These are phyloP conservation scores for Saxophila tyrrhenica DNA, from an alignment of 495 filamentous ascomycete genomes.

Conservation along the genomic window DNA sequence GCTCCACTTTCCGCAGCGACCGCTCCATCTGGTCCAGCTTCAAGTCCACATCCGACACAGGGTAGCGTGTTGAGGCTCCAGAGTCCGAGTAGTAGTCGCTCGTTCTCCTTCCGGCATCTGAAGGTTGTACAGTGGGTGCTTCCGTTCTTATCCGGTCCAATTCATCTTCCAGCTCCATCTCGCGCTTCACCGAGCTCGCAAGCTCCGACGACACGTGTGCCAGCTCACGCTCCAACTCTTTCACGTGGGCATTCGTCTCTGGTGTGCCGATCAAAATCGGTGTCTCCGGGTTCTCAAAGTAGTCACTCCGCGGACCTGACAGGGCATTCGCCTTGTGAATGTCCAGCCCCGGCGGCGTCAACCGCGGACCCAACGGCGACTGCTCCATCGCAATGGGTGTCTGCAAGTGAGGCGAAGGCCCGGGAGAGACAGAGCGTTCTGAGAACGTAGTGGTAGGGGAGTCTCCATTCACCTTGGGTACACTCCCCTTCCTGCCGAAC, in stretches of 20 bases:
- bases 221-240: conserved; percentile 87
- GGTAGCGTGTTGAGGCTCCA: conserved; percentile 70
- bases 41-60: conserved; percentile 47
- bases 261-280: conserved; percentile 32
- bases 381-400: conserved; percentile 12
- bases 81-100: conserved; percentile 98
- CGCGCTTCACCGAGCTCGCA: conserved; percentile 80
- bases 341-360: conserved; percentile 30
- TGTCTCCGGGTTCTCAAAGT: conserved; percentile 31
- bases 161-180: conserved; percentile 94
- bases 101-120: conserved; percentile 53
- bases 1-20: conserved; percentile 71
- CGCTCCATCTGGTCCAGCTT: conserved; percentile 75
- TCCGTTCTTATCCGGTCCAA: conserved; percentile 74
- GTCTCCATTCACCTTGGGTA: conserved; percentile 41
- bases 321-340: conserved; percentile 28
- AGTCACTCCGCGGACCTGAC: conserved; percentile 10
- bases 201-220: conserved; percentile 85
- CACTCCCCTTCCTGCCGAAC: conserved; percentile 55
- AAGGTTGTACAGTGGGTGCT: conserved; percentile 31
- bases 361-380: conserved; percentile 26
- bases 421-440: conserved; percentile 47
- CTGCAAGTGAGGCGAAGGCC: conserved; percentile 41
- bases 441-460: conserved; percentile 55
- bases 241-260: conserved; percentile 39